Percentiles rank a stretch among this genome's conserved stretches.
Conservation (phyloP, 306 rosid species). For the Sicyos edulis region DNA sequence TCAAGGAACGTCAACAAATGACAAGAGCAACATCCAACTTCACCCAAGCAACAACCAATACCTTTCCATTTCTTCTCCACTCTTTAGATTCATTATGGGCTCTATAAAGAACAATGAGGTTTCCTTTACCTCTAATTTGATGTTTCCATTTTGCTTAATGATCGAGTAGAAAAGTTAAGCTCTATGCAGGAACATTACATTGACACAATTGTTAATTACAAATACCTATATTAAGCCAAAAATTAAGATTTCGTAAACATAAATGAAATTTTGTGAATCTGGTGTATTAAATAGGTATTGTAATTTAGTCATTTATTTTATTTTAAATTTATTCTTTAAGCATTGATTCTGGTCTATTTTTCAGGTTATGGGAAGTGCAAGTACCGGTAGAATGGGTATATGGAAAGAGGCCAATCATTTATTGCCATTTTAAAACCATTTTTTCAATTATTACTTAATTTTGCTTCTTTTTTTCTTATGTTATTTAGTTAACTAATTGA, state of each 20-base stretch:
- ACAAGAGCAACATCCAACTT: no score
- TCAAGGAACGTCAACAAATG: no score
- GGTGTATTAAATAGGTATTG: not conserved
- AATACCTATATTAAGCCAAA: not conserved
- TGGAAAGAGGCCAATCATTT: not conserved
- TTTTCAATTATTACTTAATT: not conserved
- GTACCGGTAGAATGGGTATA: not conserved
- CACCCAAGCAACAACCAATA: no score
- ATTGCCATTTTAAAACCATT: not conserved
- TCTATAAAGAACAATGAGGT: no score
- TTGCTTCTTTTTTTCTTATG: not conserved
- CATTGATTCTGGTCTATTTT: not conserved
- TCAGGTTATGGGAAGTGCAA: constrained; percentile 24
- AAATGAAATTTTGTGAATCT: not conserved
- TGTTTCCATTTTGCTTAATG: no score
- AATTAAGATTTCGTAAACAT: not conserved
- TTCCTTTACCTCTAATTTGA: no score
- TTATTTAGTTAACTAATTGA: not conserved
- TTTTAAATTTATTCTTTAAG: not conserved
- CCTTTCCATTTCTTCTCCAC: no score
- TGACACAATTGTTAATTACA: not conserved
- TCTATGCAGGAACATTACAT: no score
- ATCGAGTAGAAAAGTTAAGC: no score
- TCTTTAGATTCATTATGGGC: no score
- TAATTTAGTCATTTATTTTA: not conserved